These are phyloP conservation scores for Dryas integrifolia DNA, from an alignment of 331 rosid species.

Conservation along the genomic window DNA sequence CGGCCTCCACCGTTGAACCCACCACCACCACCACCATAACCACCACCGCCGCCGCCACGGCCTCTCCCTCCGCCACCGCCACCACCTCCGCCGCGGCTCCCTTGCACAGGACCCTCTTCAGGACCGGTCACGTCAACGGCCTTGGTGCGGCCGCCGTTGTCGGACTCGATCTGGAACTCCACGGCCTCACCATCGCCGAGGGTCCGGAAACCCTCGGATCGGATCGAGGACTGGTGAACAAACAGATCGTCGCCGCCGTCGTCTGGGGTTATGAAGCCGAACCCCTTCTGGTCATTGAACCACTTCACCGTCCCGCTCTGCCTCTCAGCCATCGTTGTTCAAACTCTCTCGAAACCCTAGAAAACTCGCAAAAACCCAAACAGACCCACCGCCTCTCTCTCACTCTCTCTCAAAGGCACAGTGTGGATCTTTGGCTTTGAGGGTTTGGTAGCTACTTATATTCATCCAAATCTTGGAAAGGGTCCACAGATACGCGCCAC, in stretches of 20 bases:
- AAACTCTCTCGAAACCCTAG: slow-evolving; percentile 19
- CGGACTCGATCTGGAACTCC: slow-evolving; percentile 63
- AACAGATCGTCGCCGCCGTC: slow-evolving; percentile 74
- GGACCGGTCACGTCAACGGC: slow-evolving; percentile 89
- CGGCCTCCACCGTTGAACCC: slow-evolving; percentile 6
- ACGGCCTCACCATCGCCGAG: slow-evolving; percentile 80
- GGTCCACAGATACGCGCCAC: slow-evolving; percentile 6
- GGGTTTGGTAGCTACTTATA: slow-evolving; percentile 28
- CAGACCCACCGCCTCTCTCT: slow-evolving; percentile 15
- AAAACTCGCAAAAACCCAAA: not conserved
- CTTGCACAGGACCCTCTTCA: slow-evolving; percentile 49
- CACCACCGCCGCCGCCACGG: slow-evolving; percentile 27
- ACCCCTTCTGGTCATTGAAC: slow-evolving; percentile 85
- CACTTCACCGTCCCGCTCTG: slow-evolving; percentile 74
- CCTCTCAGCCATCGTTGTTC: slow-evolving; percentile 42
- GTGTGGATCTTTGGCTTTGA: not conserved
- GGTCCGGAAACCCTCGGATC: slow-evolving; percentile 67
- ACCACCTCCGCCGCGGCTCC: slow-evolving; percentile 36
- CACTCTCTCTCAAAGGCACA: not conserved
- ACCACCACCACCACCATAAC: not conserved
- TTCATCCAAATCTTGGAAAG: not conserved
- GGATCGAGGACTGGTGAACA: slow-evolving; percentile 74
- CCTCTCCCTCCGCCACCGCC: slow-evolving; percentile 47
- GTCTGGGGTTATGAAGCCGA: slow-evolving; percentile 77
- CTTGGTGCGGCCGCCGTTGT: slow-evolving; percentile 60